phyloP scores from a whole-genome alignment of 331 rosid species.

The Quercus lobata region DNA sequence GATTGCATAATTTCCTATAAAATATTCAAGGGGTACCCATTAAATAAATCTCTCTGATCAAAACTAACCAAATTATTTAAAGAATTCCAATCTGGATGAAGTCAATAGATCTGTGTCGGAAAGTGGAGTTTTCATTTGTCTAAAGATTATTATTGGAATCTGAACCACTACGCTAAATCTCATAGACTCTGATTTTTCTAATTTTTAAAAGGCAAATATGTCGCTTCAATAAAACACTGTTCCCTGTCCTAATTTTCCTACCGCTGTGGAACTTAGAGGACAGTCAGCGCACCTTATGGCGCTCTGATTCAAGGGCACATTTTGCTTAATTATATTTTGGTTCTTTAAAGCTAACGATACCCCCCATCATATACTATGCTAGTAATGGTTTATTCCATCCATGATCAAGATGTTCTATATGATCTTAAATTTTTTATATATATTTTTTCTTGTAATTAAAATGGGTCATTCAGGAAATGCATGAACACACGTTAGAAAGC shows the following conservation, averaged over 20 bases:
- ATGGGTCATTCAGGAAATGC: not conserved
- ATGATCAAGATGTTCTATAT: too few species aligned
- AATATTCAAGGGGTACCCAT: too few species aligned
- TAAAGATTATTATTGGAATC: slow-evolving; percentile 36
- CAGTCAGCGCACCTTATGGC: slow-evolving; percentile 26
- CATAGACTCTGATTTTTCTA: slow-evolving; percentile 16
- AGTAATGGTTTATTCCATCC: not conserved
- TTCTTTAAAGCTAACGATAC: slow-evolving; percentile 13
- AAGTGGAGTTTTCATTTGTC: slow-evolving; percentile 25
- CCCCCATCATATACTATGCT: not conserved
- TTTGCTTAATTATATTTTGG: not conserved
- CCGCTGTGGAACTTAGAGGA: slow-evolving; percentile 25
- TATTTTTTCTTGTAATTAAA: not conserved
- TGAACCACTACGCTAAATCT: slow-evolving; percentile 33
- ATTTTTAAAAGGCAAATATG: slow-evolving; percentile 28
- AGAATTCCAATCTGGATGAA: slow-evolving; percentile 13
- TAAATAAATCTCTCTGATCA: not conserved
- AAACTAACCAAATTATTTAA: slow-evolving; percentile 13
- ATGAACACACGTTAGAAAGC: not conserved
- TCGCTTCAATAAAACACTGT: slow-evolving; percentile 29
- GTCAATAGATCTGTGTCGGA: slow-evolving; percentile 46
- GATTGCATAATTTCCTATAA: not conserved
- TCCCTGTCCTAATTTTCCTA: slow-evolving; percentile 26
- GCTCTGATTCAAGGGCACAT: slow-evolving; percentile 4
- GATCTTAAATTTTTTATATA: too few species aligned